Evolutionary conservation across 1,284 basidiomycete genomes (phyloP).

Genomic region (Boletellus dicymbophilus): DNA sequence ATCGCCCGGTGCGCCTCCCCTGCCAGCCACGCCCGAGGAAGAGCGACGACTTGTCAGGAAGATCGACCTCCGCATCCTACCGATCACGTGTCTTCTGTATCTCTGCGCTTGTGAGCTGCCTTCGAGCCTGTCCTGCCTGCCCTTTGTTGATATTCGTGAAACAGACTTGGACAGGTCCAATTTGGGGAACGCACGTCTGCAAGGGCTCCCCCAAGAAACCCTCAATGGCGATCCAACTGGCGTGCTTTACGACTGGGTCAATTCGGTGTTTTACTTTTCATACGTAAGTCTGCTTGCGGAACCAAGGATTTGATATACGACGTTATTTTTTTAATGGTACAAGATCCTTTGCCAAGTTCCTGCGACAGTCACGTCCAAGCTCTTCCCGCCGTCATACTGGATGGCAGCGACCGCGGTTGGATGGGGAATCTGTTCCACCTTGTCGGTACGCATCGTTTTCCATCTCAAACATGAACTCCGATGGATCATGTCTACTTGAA

Average conservation of each 20-base stretch:
- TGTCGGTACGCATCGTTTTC: slow-evolving; percentile 61
- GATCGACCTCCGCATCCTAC: slow-evolving; percentile 68
- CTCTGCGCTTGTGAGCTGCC: slow-evolving; percentile 65
- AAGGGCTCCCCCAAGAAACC: slow-evolving; percentile 63
- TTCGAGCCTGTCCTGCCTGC: no score
- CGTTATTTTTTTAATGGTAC: no score
- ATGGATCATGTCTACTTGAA: no score
- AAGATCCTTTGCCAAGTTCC: slow-evolving; percentile 76
- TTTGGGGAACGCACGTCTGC: slow-evolving; percentile 75
- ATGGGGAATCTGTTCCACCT: slow-evolving; percentile 70
- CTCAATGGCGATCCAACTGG: slow-evolving; percentile 69
- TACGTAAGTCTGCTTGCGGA: slow-evolving; percentile 46
- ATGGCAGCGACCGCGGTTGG: slow-evolving; percentile 64
- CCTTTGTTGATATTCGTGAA: no score
- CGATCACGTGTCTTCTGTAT: slow-evolving; percentile 72
- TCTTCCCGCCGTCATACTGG: slow-evolving; percentile 68
- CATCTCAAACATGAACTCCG: no score
- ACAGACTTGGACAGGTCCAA: slow-evolving; percentile 75
- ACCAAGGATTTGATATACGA: no score
- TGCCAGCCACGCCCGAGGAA: slow-evolving; percentile 40
- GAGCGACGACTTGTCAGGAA: slow-evolving; percentile 66
- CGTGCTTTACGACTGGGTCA: slow-evolving; percentile 68
- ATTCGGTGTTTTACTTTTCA: slow-evolving; percentile 73
- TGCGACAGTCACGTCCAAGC: slow-evolving; percentile 62
- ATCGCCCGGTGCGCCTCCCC: neutral